Evolutionary conservation across 352 stramenopile species (phyloP).

Genomic region (Phytophthora fragariaefolia): DNA sequence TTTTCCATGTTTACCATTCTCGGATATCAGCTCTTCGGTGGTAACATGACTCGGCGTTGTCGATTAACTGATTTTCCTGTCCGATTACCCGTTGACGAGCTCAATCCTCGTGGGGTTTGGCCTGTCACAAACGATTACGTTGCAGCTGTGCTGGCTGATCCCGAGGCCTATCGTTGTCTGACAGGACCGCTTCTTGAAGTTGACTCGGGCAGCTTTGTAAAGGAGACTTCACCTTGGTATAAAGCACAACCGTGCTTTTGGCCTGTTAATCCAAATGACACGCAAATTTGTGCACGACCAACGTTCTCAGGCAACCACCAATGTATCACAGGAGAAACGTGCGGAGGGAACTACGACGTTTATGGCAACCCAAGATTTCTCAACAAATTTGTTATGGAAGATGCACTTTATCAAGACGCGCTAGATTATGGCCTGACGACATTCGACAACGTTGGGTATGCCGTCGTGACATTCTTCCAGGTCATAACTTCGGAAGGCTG

Average conservation of each 20-base stretch:
- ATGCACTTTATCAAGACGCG: constrained; percentile 53
- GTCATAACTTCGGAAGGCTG: constrained; percentile 94
- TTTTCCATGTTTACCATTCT: constrained; percentile 92
- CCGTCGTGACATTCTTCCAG: constrained; percentile 94
- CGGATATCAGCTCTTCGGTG: constrained; percentile 86
- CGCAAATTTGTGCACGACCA: constrained; percentile 63
- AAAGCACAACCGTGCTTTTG: constrained; percentile 89
- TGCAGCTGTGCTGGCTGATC: constrained; percentile 42
- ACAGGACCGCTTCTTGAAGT: constrained; percentile 49
- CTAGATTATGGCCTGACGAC: constrained; percentile 92
- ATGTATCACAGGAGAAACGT: constrained; percentile 48
- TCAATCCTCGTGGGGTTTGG: constrained; percentile 14
- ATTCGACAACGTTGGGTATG: constrained; percentile 90
- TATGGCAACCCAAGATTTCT: constrained; percentile 75
- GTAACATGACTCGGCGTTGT: constrained; percentile 77
- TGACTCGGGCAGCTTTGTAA: constrained; percentile 41
- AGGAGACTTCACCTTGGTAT: constrained; percentile 74
- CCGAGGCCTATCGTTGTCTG: constrained; percentile 46
- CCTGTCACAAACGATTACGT: constrained; percentile 15
- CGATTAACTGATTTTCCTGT: constrained; percentile 84
- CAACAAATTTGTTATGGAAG: constrained; percentile 46
- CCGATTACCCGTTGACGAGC: constrained; percentile 46
- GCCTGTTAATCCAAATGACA: constrained; percentile 86
- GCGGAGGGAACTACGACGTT: constrained; percentile 70
- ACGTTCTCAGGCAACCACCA: constrained; percentile 53